phyloP scores from a whole-genome alignment of 768 basidiomycete species.

The Lentinula sp. region DNA sequence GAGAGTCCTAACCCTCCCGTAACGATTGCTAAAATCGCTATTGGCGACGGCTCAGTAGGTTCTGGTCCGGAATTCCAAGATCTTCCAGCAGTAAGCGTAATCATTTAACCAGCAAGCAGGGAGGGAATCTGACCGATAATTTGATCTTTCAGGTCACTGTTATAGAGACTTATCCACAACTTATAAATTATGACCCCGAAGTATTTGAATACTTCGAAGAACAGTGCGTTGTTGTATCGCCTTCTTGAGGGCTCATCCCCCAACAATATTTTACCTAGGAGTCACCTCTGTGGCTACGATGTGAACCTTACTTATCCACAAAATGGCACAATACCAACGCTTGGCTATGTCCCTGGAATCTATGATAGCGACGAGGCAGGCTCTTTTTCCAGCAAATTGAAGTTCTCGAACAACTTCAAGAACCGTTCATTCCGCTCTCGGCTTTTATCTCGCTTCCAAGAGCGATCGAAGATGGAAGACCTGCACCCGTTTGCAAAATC shows the following conservation, averaged over 20 bases:
- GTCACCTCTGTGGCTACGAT: conserved; percentile 39
- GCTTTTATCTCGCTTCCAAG: background rate
- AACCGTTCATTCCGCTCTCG: conserved; percentile 4
- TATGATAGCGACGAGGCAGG: background rate
- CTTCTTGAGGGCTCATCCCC: background rate
- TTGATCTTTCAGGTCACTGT: conserved; percentile 36
- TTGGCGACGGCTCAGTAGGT: conserved; percentile 62
- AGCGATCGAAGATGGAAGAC: conserved; percentile 4
- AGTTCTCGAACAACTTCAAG: background rate
- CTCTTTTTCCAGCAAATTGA: background rate
- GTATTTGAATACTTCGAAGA: conserved; percentile 60
- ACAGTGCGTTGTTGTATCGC: background rate
- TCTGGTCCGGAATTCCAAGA: conserved; percentile 44
- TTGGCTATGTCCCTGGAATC: background rate
- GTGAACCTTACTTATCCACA: conserved; percentile 46
- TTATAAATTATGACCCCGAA: conserved; percentile 65
- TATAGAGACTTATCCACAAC: conserved; percentile 68
- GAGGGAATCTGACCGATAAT: background rate
- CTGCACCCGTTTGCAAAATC: background rate
- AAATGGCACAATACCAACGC: conserved; percentile 24
- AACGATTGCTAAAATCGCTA: conserved; percentile 58
- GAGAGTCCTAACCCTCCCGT: conserved; percentile 58
- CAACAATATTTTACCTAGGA: conserved; percentile 18
- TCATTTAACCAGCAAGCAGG: background rate
- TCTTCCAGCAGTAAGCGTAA: conserved; percentile 44